Evolutionary conservation across 495 filamentous ascomycete species (phyloP), one percentile per base, ranked within the genome.

Genomic region (Hypoxylon subgilvum): DNA sequence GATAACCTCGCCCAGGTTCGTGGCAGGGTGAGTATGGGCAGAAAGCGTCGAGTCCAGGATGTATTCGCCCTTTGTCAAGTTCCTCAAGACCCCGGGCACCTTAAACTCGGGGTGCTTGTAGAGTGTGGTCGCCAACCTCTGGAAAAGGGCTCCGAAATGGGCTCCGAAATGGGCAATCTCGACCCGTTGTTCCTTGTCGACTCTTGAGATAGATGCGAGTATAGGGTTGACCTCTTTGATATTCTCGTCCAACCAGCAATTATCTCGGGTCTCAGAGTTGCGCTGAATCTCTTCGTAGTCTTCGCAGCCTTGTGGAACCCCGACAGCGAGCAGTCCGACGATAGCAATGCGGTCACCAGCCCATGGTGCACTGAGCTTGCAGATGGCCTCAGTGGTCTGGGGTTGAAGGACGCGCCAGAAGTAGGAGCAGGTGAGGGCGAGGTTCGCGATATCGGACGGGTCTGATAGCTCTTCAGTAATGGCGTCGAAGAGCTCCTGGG

Each of bases 401-500:
- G 46, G 46, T 32, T 39, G 46, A 50, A 50, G 46, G 30, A 25
- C 22, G 18, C 46, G 27, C 46, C 46, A 50, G 23, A 50, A 10
- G 17, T 50, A 50, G 14, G 46, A 50, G 16, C 46, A 50, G 16
- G 46, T 39, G 19, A 50, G n/a, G 17, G 46, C 19, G 39, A 50
- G n/a, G 46, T 16, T 39, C 21, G 21, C 9, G 25, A 41, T 25
- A 17, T 17, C n/a, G 9, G 14, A 2, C 13, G 39, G 19, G 8
- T 25, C 12, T 6, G 34, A 30, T 50, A 50, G 17, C 22, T 50
- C 32, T 32, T n/a, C 22, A 17, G 14, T 23, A 7, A 50, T 40
- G 10, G 19, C 35, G 14, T 50, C 46, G 14, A 50, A 21, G 6
- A 39, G 8, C 19, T 50, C 46, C 16, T 50, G 46, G 34, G 46